phyloP scores from a whole-genome alignment of 768 basidiomycete genomes.

The Tylopilus intermedius region DNA sequence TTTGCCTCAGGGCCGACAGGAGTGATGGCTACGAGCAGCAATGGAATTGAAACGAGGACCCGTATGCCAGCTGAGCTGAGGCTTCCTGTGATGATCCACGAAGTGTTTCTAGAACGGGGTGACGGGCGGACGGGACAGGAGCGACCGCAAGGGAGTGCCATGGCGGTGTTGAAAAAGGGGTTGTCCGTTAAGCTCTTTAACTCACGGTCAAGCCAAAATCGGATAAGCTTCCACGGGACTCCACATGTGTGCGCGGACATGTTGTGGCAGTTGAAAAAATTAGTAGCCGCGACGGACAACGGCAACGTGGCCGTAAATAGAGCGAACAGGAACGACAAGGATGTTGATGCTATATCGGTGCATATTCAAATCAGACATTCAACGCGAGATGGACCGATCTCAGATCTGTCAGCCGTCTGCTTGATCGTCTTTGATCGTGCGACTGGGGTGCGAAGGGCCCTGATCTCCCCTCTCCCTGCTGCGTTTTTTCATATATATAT shows the following conservation, averaged over 20 bases:
- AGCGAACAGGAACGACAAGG: conserved; percentile 40
- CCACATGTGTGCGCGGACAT: conserved; percentile 30
- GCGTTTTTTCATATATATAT: conserved; percentile 53
- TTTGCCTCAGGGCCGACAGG: conserved; percentile 12
- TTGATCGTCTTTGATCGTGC: conserved; percentile 65
- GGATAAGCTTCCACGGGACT: conserved; percentile 36
- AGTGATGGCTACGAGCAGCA: conserved; percentile 1
- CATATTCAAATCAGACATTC: conserved; percentile 36
- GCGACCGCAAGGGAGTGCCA: conserved; percentile 1
- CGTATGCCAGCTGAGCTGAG: background rate
- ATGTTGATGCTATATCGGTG: conserved; percentile 27
- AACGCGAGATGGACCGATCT: conserved; percentile 43
- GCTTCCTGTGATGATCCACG: conserved; percentile 28
- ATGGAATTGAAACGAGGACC: conserved; percentile 3
- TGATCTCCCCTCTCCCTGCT: conserved; percentile 40
- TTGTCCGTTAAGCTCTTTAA: conserved; percentile 41
- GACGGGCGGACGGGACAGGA: conserved; percentile 10
- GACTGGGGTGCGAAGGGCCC: conserved; percentile 42
- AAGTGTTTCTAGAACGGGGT: conserved; percentile 4
- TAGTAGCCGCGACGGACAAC: conserved; percentile 41
- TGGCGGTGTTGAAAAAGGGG: conserved; percentile 27
- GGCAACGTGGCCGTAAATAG: conserved; percentile 43
- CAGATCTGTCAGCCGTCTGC: conserved; percentile 30
- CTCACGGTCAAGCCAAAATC: conserved; percentile 31
- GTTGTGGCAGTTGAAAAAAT: conserved; percentile 33